Conservation (phyloP, 2,329 filamentous ascomycete genomes). For the Coniochaeta ligniaria region DNA sequence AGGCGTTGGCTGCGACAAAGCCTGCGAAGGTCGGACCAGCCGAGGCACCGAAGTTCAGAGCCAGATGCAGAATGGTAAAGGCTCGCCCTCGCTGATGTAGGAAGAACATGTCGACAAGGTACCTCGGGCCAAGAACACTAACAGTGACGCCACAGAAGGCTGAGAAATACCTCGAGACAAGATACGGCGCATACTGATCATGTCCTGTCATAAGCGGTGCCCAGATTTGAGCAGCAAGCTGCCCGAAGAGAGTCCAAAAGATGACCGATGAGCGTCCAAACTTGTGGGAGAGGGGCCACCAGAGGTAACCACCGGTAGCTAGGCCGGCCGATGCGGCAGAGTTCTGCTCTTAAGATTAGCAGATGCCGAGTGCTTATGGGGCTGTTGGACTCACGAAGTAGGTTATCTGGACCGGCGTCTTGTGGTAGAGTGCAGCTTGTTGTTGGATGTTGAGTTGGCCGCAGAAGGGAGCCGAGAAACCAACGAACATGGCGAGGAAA, state of each 20-base stretch:
- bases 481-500: conserved; percentile 27
- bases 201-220: conserved; percentile 25
- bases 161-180: conserved; percentile 28
- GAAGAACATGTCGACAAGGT: conserved; percentile 34
- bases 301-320: conserved; percentile 27
- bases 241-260: conserved; percentile 28
- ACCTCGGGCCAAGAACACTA: conserved; percentile 27
- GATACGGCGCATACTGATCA: conserved; percentile 25
- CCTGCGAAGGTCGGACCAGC: conserved; percentile 29
- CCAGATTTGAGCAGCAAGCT: conserved; percentile 27
- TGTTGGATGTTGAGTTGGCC: conserved; percentile 25
- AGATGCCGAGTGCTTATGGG: background rate
- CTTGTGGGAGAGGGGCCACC: conserved; percentile 25
- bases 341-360: conserved; percentile 15
- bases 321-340: conserved; percentile 30
- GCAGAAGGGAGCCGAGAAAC: conserved; percentile 23
- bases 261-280: conserved; percentile 29
- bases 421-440: conserved; percentile 25
- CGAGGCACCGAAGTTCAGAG: conserved; percentile 27
- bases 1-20: conserved; percentile 25
- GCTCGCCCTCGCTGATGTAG: conserved; percentile 32
- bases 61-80: conserved; percentile 26
- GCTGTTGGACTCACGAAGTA: conserved; percentile 11
- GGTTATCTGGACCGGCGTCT: conserved; percentile 22
- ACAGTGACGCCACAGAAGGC: conserved; percentile 31